phyloP scores from a whole-genome alignment of 305 asterid genomes.

The Fraxinus nigra region DNA sequence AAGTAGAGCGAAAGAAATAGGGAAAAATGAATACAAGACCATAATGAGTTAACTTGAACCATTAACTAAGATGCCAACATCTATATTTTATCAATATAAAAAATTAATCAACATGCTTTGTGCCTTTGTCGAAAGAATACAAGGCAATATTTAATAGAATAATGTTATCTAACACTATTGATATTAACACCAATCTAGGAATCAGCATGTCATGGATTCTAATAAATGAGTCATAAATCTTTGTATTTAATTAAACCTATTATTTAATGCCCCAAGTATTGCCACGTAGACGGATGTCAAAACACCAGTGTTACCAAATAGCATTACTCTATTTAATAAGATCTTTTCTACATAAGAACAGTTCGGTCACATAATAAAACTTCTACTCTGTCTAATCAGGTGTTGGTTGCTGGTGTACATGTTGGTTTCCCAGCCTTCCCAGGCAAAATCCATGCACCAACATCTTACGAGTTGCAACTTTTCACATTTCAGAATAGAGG shows the following conservation, averaged over 20 bases:
- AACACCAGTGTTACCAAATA: too few species aligned
- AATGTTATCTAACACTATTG: too few species aligned
- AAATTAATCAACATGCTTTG: neutral
- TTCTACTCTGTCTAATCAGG: neutral
- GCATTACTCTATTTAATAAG: too few species aligned
- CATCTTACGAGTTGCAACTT: neutral
- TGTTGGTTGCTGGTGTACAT: neutral
- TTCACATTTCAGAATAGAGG: conserved; percentile 1
- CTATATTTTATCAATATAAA: neutral
- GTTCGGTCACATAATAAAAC: neutral
- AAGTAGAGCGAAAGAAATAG: neutral
- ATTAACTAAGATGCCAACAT: neutral
- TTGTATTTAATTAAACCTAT: too few species aligned
- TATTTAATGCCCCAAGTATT: too few species aligned
- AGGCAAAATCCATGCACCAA: neutral
- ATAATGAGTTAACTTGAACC: neutral
- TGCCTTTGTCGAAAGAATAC: neutral
- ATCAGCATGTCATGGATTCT: too few species aligned
- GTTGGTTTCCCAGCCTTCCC: neutral
- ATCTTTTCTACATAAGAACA: neutral
- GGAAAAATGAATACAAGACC: neutral
- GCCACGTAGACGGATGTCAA: too few species aligned
- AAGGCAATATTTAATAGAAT: neutral
- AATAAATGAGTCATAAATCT: too few species aligned
- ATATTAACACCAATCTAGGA: too few species aligned